These are phyloP conservation scores for Hypomontagnella submonticulosa DNA, from an alignment of 495 filamentous ascomycete genomes.

Conservation along the genomic window DNA sequence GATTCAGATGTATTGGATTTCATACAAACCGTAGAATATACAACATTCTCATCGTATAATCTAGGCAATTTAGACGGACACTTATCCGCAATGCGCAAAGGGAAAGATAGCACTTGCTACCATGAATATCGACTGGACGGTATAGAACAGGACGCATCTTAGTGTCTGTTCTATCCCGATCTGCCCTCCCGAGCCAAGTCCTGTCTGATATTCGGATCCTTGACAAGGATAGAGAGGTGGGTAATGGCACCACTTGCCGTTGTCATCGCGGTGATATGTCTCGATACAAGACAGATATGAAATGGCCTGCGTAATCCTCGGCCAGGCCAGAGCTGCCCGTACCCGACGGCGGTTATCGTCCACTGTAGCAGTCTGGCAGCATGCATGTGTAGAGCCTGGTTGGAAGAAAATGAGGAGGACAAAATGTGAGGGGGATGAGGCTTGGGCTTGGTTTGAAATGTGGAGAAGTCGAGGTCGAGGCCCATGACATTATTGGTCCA, in stretches of 20 bases:
- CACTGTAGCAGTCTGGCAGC: constrained; percentile 44
- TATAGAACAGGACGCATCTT: not conserved
- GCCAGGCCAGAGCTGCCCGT: constrained; percentile 21
- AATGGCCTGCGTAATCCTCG: constrained; percentile 23
- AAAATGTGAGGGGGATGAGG: constrained; percentile 32
- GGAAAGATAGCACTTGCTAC: constrained; percentile 15
- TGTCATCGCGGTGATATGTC: constrained; percentile 18
- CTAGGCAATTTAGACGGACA: too few species aligned
- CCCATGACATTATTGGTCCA: constrained; percentile 20
- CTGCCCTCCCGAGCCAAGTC: constrained; percentile 10
- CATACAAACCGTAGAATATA: not conserved
- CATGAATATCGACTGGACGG: not conserved
- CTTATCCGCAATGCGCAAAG: not conserved
- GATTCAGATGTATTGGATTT: not conserved
- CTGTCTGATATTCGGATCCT: constrained; percentile 44
- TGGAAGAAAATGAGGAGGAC: constrained; percentile 11
- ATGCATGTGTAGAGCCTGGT: too few species aligned
- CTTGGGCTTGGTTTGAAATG: constrained; percentile 38
- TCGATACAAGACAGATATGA: constrained; percentile 26
- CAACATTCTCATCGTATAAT: not conserved
- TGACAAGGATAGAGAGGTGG: constrained; percentile 45
- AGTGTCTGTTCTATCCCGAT: constrained; percentile 10
- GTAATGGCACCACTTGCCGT: constrained; percentile 53
- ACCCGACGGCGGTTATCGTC: constrained; percentile 47
- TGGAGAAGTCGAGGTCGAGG: constrained; percentile 24